A percentile compares a stretch with the other conserved stretches of the same genome.
Conservation (phyloP, 306 rosid genomes). For the Glycine tomentella region DNA sequence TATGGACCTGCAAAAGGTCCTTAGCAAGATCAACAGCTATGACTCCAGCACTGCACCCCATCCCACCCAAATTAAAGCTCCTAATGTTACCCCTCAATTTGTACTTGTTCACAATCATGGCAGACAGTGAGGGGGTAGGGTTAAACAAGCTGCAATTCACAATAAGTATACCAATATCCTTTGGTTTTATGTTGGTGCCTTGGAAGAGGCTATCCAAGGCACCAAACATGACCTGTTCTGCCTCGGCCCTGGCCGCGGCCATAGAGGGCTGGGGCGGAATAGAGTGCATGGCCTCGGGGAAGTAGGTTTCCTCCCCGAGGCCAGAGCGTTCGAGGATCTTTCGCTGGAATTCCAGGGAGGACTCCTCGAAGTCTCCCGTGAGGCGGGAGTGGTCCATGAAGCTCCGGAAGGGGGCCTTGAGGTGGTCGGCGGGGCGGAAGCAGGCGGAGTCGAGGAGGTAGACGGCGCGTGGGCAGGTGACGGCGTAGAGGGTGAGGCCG, state of each 20-base stretch:
- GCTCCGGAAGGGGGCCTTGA: slow-evolving; percentile 61
- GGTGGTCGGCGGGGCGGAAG: slow-evolving; percentile 65
- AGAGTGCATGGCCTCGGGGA: slow-evolving; percentile 72
- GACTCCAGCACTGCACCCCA: slow-evolving; percentile 88
- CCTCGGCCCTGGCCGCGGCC: slow-evolving; percentile 75
- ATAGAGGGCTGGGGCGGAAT: slow-evolving; percentile 71
- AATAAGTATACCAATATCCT: slow-evolving; percentile 73
- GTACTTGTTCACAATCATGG: slow-evolving; percentile 78
- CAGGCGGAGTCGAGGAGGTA: slow-evolving; percentile 70
- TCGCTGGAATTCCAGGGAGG: slow-evolving; percentile 76
- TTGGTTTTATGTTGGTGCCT: slow-evolving; percentile 57
- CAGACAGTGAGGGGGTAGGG: slow-evolving; percentile 76
- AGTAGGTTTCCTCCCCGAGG: slow-evolving; percentile 74
- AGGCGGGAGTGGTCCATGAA: slow-evolving; percentile 73
- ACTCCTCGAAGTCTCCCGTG: slow-evolving; percentile 68
- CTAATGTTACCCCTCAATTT: slow-evolving; percentile 71
- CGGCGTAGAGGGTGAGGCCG: slow-evolving; percentile 66
- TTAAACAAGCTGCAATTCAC: slow-evolving; percentile 78
- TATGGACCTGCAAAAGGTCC: slow-evolving; percentile 70
- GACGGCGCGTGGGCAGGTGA: slow-evolving; percentile 67
- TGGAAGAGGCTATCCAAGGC: slow-evolving; percentile 68
- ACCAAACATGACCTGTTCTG: slow-evolving; percentile 73
- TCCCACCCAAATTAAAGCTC: slow-evolving; percentile 84
- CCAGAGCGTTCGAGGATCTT: slow-evolving; percentile 76
- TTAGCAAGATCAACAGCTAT: slow-evolving; percentile 78